A percentile compares a stretch with the other conserved stretches of the same genome.
phyloP scores from a whole-genome alignment of 2,329 filamentous ascomycete genomes.

The Hypoxylon sp. region DNA sequence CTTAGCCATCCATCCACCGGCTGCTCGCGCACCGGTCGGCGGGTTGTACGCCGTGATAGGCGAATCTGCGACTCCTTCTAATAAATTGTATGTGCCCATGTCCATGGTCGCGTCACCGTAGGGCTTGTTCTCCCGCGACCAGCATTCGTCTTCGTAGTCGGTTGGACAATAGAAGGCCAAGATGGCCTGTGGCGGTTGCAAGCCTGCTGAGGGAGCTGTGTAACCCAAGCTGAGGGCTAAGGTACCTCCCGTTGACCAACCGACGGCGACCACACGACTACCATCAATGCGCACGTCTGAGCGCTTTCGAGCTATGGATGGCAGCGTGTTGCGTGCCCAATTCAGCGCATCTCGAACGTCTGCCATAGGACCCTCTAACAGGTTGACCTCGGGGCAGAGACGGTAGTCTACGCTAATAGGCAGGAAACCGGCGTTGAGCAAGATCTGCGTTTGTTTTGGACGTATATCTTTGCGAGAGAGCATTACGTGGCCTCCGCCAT shows the following conservation, averaged over 20 bases:
- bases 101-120: conserved; percentile 20
- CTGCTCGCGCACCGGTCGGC: conserved; percentile 11
- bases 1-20: conserved; percentile 45
- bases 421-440: conserved; percentile 58
- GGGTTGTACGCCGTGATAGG: conserved; percentile 41
- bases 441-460: conserved; percentile 53
- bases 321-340: conserved; percentile 57
- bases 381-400: conserved; percentile 62
- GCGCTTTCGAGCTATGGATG: conserved; percentile 45
- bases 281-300: conserved; percentile 47
- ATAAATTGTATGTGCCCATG: conserved; percentile 44
- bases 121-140: conserved; percentile 29
- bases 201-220: conserved; percentile 49
- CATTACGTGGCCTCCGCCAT: conserved; percentile 60
- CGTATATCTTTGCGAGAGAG: conserved; percentile 56
- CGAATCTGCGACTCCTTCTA: conserved; percentile 46
- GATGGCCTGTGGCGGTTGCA: conserved; percentile 58
- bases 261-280: conserved; percentile 55
- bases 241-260: conserved; percentile 63
- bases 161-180: conserved; percentile 60
- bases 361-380: conserved; percentile 61
- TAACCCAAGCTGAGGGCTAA: conserved; percentile 60
- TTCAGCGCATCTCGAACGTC: conserved; percentile 60
- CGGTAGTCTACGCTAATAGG: conserved; percentile 65
- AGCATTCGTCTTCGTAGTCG: conserved; percentile 28